Evolutionary conservation across 2,329 filamentous ascomycete species (phyloP).

Genomic region (Scolecobasidium constrictum): DNA sequence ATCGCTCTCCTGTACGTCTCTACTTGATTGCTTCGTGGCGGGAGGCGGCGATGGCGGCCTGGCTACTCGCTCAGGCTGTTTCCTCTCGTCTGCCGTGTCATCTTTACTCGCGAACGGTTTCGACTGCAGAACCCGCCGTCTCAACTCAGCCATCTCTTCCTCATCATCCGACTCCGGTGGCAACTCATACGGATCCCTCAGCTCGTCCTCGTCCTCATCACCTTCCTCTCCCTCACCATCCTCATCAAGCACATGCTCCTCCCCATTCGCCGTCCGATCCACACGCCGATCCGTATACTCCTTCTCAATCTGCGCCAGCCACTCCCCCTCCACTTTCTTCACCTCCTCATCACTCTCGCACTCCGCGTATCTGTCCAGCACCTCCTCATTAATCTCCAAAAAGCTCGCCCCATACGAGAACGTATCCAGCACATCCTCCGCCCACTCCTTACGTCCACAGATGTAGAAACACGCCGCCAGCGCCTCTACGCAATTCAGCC

Average conservation of each 20-base stretch:
- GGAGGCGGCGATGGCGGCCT: constrained; percentile 21
- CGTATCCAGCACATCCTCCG: constrained; percentile 65
- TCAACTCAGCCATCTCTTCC: constrained; percentile 85
- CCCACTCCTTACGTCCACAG: constrained; percentile 86
- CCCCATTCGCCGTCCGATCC: constrained; percentile 31
- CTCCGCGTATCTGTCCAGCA: constrained; percentile 75
- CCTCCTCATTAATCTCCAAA: constrained; percentile 74
- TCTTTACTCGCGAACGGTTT: constrained; percentile 67
- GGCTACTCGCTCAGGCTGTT: constrained; percentile 47
- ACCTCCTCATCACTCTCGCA: constrained; percentile 72
- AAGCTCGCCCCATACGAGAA: constrained; percentile 88
- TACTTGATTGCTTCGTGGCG: constrained; percentile 40
- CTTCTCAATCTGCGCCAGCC: constrained; percentile 80
- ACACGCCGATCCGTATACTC: constrained; percentile 84
- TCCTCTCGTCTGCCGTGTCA: constrained; percentile 37
- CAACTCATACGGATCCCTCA: constrained; percentile 60
- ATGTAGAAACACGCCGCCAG: constrained; percentile 88
- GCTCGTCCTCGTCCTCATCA: constrained; percentile 32
- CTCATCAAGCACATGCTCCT: constrained; percentile 39
- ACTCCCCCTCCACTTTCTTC: constrained; percentile 74
- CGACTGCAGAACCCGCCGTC: constrained; percentile 79
- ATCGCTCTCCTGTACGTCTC: constrained; percentile 35
- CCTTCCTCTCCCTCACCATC: constrained; percentile 34
- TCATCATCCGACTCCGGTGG: constrained; percentile 71
- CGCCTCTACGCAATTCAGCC: constrained; percentile 91